phyloP scores from a whole-genome alignment of 179 eudicot species.

The Spinacia oleracea region DNA sequence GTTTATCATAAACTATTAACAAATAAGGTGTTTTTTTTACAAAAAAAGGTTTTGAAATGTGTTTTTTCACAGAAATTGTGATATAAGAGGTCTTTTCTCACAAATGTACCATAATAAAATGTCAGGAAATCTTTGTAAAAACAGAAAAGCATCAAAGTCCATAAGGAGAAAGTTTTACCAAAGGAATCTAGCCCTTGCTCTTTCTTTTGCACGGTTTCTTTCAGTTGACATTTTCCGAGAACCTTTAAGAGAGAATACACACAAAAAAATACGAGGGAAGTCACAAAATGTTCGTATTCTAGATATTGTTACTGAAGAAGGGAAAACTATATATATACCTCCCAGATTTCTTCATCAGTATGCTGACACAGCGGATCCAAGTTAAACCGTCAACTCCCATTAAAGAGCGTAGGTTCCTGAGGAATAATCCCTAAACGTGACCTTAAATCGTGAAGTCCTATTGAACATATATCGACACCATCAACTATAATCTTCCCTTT shows the following conservation, averaged over 20 bases:
- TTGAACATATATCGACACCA: conserved; percentile 58
- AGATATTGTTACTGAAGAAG: no score
- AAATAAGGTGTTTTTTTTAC: no score
- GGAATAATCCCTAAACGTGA: conserved; percentile 72
- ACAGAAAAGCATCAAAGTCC: background rate
- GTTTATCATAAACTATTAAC: no score
- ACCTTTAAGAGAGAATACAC: background rate
- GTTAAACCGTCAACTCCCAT: conserved; percentile 65
- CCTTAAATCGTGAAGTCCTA: conserved; percentile 72
- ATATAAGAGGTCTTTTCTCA: no score
- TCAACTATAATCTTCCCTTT: conserved; percentile 66
- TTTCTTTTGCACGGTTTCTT: conserved; percentile 51
- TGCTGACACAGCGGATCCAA: conserved; percentile 62
- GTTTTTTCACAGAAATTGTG: no score
- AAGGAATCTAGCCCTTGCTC: conserved; percentile 40
- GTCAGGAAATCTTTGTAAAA: background rate
- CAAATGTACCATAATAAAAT: background rate
- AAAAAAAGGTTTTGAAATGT: no score
- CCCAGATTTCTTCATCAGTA: conserved; percentile 62
- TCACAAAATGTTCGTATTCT: background rate
- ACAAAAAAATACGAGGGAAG: background rate
- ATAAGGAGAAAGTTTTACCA: conserved; percentile 28
- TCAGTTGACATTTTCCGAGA: conserved; percentile 49
- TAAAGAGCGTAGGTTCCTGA: conserved; percentile 75
- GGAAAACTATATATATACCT: conserved; percentile 36